Percentiles rank a stretch among this genome's conserved stretches.
phyloP scores from a whole-genome alignment of 768 basidiomycete species.

The Boletus barrowsii region DNA sequence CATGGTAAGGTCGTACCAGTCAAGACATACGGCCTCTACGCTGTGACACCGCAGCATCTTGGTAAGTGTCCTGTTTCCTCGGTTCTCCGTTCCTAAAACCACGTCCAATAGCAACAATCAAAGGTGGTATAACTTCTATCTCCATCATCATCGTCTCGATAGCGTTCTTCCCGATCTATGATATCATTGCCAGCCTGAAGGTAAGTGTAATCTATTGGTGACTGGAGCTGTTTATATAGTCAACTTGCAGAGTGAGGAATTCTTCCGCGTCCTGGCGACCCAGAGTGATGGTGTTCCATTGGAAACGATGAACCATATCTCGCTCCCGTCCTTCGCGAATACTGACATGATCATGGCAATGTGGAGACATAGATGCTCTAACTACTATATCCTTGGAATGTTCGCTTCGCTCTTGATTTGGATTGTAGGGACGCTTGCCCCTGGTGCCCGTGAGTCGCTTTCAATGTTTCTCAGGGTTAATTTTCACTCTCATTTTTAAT shows the following conservation, averaged over 20 bases:
- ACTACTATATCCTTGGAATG: slow-evolving; percentile 19
- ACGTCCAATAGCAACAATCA: slow-evolving; percentile 22
- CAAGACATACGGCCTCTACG: slow-evolving; percentile 21
- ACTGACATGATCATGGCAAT: slow-evolving; percentile 12
- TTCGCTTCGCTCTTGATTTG: slow-evolving; percentile 19
- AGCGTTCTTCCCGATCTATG: slow-evolving; percentile 24
- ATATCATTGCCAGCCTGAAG: slow-evolving; percentile 16
- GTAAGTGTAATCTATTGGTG: not conserved
- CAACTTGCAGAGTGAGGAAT: slow-evolving; percentile 23
- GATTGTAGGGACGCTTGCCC: slow-evolving; percentile 21
- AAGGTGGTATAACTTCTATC: slow-evolving; percentile 26
- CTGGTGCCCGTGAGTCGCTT: slow-evolving; percentile 23
- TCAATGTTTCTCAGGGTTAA: not conserved
- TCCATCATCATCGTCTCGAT: slow-evolving; percentile 29
- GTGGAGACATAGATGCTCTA: slow-evolving; percentile 19
- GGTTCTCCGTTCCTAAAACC: not conserved
- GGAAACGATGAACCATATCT: slow-evolving; percentile 21
- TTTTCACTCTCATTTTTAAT: not conserved
- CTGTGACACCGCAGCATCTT: slow-evolving; percentile 18
- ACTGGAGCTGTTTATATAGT: not conserved
- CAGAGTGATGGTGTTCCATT: slow-evolving; percentile 21
- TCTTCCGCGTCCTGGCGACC: slow-evolving; percentile 23
- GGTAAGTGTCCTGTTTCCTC: slow-evolving; percentile 6
- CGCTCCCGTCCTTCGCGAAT: slow-evolving; percentile 21
- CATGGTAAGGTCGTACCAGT: slow-evolving; percentile 24